These are phyloP conservation scores for Cryoendolithus antarcticus DNA, from an alignment of 2,329 filamentous ascomycete species.

Conservation along the genomic window DNA sequence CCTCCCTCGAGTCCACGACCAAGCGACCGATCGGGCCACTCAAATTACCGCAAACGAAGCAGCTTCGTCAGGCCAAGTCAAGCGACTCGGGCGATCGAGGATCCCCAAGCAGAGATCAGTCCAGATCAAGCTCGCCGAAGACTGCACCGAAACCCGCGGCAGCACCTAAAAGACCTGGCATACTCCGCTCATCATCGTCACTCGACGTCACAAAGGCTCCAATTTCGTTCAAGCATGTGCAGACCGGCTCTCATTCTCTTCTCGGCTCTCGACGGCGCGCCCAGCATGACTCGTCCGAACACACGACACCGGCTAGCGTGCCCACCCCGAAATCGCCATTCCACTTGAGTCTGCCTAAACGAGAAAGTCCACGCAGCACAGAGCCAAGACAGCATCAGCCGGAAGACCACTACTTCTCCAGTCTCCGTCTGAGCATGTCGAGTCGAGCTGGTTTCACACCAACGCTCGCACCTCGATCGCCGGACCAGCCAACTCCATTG, in stretches of 20 bases:
- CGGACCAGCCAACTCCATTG: neutral
- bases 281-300: too few species aligned
- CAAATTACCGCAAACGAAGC: constrained; percentile 5
- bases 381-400: constrained; percentile 3
- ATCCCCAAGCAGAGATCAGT: neutral
- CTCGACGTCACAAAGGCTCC: constrained; percentile 1
- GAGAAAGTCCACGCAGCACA: neutral
- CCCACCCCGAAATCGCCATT: too few species aligned
- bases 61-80: neutral
- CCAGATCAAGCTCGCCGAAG: neutral
- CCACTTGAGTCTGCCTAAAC: neutral
- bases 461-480: constrained; percentile 1
- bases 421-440: constrained; percentile 1
- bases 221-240: neutral
- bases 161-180: constrained; percentile 2
- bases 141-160: neutral
- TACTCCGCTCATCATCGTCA: constrained; percentile 4
- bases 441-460: constrained; percentile 2
- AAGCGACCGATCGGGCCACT: constrained; percentile 1
- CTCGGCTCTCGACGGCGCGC: too few species aligned
- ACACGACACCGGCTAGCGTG: too few species aligned
- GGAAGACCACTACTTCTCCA: constrained; percentile 5
- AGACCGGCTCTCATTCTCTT: too few species aligned
- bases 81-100: neutral
- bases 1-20: constrained; percentile 1